Base-by-base conservation (phyloP, 441 rosid species). In the Populus hybrid region DNA sequence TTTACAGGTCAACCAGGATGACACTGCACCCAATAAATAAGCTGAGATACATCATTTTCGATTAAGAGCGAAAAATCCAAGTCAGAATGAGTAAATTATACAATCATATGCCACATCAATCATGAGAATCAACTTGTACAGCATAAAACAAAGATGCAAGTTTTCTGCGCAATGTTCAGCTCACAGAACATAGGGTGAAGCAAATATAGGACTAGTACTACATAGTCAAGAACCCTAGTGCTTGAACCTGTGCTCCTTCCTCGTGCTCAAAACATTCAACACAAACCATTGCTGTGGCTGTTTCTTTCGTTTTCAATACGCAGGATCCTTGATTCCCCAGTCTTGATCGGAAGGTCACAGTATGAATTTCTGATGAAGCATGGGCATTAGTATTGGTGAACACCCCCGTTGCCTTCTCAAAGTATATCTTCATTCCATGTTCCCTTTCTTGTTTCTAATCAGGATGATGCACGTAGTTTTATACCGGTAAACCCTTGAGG, bases 401-500 rank as follows among this genome's bases (percentile, higher is more conserved):
- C 64, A n/a, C 14, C 18, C 56, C 12, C 2, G n/a, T 45, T 45
- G 26, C 63, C 24, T 63, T 23, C 29, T 71, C 70, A 26, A 28
- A 9, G 53, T 14, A 64, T 16, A 64, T 16, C 12, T 12, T 59
- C 14, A 24, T 29, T 16, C 12, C 10, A 18, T 24, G 31, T 40
- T 42, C 9, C 53, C 66, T 50, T 61, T 1, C 65, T 21, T 61
- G 65, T 61, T 21, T 33, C 12, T 31, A 24, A 45, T 16, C 66
- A 31, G 38, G 66, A 12, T 31, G 64, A 29, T 29, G 12, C 12
- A 42, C 0, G 11, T 20, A n/a, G 50, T 68, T 20, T 69, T 72
- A 84, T 4, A 36, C 8, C 0, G 72, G 66, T 33, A 76, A 24
- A 28, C 70, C 81, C 45, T 83, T 80, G 74, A 94, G 85, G 83